Evolutionary conservation across 495 filamentous ascomycete genomes (phyloP), one percentile per base, ranked within the genome.

Genomic region (Penicillium robsamsonii): DNA sequence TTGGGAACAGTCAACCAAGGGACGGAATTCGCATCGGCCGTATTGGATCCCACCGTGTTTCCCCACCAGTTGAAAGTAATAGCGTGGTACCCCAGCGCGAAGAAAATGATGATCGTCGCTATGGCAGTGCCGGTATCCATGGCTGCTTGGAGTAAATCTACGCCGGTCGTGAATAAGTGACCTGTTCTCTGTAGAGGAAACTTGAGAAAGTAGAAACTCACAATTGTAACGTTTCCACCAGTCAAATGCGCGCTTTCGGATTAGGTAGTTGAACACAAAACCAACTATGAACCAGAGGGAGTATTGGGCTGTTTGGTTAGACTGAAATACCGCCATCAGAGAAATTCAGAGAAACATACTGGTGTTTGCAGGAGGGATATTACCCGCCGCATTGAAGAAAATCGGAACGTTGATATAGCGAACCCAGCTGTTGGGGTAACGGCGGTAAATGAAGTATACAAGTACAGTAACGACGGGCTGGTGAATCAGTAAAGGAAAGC

Each of bases 161-260:
- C 1, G 27, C 15, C 18, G 0, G 8, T 13, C 9, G 15, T 6
- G 22, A 22, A 17, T 53, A 29, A 58, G 38, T 15, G 6, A 3
- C 1, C 15, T 10, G 17, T 44, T 13, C 24, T 24, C 46, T 31
- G 0, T 12, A 46, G 25, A 6, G 27, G 4, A 4, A 20, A n/a
- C 0, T 18, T 51, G 25, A 22, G 6, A 18, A 50, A 1, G 10
- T 46, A 52, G 40, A n/a, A 9, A 48, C 65, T 55, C 20, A 60
- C 65, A 89, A 66, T 88, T 88, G 62, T 87, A 87, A 55, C 82
- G 82, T 63, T 82, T 70, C 84, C 84, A 87, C 85, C 84, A 87
- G 47, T 80, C 80, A 27, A 73, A 77, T 66, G 77, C 81, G 50
- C 76, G 75, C 41, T 80, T 75, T 38, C 79, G 73, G 53, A 87